Evolutionary conservation across 2,329 filamentous ascomycete genomes (phyloP), one percentile per base, ranked within the genome.

Genomic region (Tolypocladium album): DNA sequence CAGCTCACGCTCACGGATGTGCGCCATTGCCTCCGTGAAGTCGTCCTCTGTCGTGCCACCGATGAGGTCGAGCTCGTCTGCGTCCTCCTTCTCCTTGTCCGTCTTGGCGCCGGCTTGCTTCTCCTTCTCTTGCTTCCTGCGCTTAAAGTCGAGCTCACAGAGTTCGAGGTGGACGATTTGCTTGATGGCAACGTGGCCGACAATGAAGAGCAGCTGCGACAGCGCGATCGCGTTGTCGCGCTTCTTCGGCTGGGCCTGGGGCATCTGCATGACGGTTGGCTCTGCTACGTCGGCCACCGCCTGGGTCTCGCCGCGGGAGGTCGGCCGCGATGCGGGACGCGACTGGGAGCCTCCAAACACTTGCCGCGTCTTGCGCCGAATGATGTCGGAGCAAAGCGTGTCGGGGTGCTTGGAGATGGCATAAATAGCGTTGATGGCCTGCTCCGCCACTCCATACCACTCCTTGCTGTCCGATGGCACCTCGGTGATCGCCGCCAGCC

Each of bases 71-170:
- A 99, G 82, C 71, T 99, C 94, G 68, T 97, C 92, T 52, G 86
- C 86, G 58, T 91, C 89, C 45, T 65, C 64, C 66, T 80, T 79
- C 61, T 82, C 79, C 63, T 83, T 81, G 60, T 78, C 76, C 1
- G 72, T 73, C 65, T 80, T 79, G 59, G 76, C 65, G 0, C 77
- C 74, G 2, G 76, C 69, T 17, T 75, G 81, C 77, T 91, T 92
- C 69, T 94, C 90, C 67, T 92, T 90, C 62, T 94, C 90, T 47
- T 90, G 88, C 79, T 99, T 99, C 65, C 93, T 85, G 59, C 93
- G 89, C 79, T 99, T 99, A 75, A 99, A 99, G 73, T 99, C 94
- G 57, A 94, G 85, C 71, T 99, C 94, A 71, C 92, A 96, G n/a
- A 97, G 81, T 68, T 99, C 94, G 13, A 99, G 83, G 71, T 99